These are phyloP conservation scores for Candida sithepensis DNA, from an alignment of 805 yeast species.

Conservation along the genomic window DNA sequence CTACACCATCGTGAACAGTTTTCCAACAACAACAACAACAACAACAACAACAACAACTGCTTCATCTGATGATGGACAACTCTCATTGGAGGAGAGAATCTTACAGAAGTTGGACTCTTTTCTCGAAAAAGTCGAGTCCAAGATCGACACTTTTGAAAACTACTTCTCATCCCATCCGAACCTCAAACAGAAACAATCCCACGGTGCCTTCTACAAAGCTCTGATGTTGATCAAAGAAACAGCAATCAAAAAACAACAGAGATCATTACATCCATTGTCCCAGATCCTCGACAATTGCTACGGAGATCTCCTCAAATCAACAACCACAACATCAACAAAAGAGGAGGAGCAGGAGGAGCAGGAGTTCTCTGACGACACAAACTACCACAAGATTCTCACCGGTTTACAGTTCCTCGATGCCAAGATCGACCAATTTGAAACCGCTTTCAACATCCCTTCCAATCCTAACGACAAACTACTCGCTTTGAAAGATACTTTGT, in stretches of 20 bases:
- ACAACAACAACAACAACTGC: no score
- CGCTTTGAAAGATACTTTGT: constrained; percentile 34
- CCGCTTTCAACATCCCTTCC: constrained; percentile 28
- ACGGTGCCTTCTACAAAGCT: constrained; percentile 23
- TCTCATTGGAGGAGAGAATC: constrained; percentile 27
- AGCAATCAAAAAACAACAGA: constrained; percentile 22
- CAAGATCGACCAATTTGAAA: constrained; percentile 37
- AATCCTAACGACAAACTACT: constrained; percentile 27
- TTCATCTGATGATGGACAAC: constrained; percentile 6
- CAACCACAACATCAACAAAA: not conserved
- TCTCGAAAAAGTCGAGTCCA: constrained; percentile 25
- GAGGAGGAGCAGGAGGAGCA: not conserved
- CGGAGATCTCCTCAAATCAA: constrained; percentile 17
- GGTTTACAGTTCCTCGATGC: constrained; percentile 38
- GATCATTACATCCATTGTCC: constrained; percentile 25
- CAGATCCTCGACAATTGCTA: constrained; percentile 30
- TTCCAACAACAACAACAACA: no score
- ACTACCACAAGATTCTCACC: constrained; percentile 32
- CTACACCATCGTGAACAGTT: no score
- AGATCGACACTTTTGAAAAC: constrained; percentile 27
- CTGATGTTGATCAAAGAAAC: constrained; percentile 21
- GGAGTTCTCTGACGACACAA: no score
- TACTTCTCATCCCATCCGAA: constrained; percentile 21
- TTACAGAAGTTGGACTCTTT: constrained; percentile 28
- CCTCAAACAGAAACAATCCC: constrained; percentile 13